These are phyloP conservation scores for Mercurialis annua DNA, from an alignment of 345 rosid species.

Conservation along the genomic window DNA sequence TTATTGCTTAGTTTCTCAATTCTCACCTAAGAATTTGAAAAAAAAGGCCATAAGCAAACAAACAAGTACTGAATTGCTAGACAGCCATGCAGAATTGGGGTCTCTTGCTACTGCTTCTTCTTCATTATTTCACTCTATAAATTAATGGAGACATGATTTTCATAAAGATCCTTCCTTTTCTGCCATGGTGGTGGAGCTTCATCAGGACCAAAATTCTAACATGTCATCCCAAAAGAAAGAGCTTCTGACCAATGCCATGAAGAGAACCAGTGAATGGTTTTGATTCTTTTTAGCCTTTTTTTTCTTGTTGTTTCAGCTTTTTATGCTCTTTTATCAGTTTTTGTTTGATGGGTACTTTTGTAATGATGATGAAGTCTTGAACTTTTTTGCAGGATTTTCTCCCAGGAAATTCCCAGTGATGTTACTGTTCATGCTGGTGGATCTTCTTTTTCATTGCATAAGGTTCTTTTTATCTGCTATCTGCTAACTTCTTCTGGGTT, in stretches of 20 bases:
- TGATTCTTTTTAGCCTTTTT: constrained; percentile 8
- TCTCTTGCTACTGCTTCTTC: constrained; percentile 6
- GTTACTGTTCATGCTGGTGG: constrained; percentile 68
- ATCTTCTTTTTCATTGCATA: constrained; percentile 73
- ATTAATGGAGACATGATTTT: constrained; percentile 37
- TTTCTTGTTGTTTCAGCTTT: background rate
- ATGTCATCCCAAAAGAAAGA: constrained; percentile 72
- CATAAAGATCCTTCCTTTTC: constrained; percentile 30
- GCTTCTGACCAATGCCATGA: constrained; percentile 78
- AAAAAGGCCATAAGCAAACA: constrained; percentile 19
- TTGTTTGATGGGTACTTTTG: background rate
- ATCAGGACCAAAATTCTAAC: constrained; percentile 38
- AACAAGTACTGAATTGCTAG: constrained; percentile 17
- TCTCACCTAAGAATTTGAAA: background rate
- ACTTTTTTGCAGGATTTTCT: constrained; percentile 71
- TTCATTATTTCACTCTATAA: constrained; percentile 1
- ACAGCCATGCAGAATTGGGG: constrained; percentile 5
- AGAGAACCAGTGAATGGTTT: constrained; percentile 92
- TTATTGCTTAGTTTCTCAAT: constrained; percentile 4
- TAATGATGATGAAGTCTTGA: constrained; percentile 1
- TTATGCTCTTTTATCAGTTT: too few species aligned
- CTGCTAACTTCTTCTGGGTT: constrained; percentile 11
- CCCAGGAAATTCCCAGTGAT: constrained; percentile 96
- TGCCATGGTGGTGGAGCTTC: constrained; percentile 59
- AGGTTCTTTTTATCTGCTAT: constrained; percentile 40